Conservation (phyloP, 2,329 filamentous ascomycete species). For the Escovopsis sp. region DNA sequence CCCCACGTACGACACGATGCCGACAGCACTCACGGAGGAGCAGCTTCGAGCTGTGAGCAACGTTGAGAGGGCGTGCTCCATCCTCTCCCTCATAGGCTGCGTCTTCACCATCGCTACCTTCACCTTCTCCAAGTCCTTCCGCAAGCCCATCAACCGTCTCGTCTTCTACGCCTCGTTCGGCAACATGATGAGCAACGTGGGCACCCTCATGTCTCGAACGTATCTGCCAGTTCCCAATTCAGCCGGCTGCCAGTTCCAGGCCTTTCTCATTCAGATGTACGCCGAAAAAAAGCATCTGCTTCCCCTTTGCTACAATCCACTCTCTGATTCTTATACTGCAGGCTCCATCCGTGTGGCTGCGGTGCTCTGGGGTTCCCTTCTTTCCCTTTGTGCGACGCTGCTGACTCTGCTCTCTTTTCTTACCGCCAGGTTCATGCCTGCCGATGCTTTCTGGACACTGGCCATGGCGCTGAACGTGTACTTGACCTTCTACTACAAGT, state of each 20-base stretch:
- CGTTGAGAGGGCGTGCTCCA: constrained; percentile 53
- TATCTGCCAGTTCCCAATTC: constrained; percentile 35
- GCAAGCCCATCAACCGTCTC: constrained; percentile 74
- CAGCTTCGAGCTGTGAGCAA: constrained; percentile 40
- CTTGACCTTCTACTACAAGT: constrained; percentile 64
- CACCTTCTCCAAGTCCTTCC: constrained; percentile 49
- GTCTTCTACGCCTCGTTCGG: constrained; percentile 75
- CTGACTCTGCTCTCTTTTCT: constrained; percentile 10
- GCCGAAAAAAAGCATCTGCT: too few species aligned
- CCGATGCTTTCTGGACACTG: constrained; percentile 62
- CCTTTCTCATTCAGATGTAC: constrained; percentile 69
- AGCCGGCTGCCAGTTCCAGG: constrained; percentile 56
- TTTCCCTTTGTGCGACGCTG: background rate
- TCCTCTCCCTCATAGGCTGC: constrained; percentile 55
- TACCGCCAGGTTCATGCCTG: constrained; percentile 61
- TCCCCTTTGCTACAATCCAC: background rate
- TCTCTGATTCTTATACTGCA: too few species aligned
- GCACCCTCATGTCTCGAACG: constrained; percentile 54
- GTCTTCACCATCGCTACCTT: constrained; percentile 61
- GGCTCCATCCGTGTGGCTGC: too few species aligned
- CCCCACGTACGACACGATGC: background rate
- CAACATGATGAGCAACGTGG: constrained; percentile 64
- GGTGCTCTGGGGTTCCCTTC: too few species aligned
- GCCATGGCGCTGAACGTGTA: constrained; percentile 78
- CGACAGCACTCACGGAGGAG: constrained; percentile 6